phyloP scores from a whole-genome alignment of 2,329 filamentous ascomycete species.

The Monilinia aucupariae region DNA sequence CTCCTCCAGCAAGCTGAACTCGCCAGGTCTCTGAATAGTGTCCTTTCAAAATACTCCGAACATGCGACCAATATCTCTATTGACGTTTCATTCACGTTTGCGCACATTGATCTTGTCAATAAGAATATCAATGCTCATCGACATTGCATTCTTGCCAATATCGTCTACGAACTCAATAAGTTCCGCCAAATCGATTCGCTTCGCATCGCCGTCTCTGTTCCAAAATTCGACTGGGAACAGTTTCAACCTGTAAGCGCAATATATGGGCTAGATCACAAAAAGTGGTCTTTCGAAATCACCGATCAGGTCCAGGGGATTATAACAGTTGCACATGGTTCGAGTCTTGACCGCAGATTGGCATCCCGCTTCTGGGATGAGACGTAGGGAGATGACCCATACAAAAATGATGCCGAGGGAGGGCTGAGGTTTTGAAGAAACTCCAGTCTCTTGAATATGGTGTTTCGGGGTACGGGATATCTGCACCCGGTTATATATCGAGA shows the following conservation, averaged over 20 bases:
- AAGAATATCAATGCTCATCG: conserved; percentile 2
- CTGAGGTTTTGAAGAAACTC: too few species aligned
- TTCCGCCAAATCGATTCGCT: neutral
- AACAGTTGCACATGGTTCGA: too few species aligned
- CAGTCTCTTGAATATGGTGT: too few species aligned
- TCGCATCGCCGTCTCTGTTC: neutral
- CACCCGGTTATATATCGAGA: too few species aligned
- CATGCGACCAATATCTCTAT: neutral
- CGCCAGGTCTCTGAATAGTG: neutral
- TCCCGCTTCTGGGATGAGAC: too few species aligned
- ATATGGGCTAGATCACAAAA: neutral
- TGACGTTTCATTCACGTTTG: neutral
- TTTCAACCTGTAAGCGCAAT: neutral
- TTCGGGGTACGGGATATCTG: too few species aligned
- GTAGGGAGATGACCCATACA: too few species aligned
- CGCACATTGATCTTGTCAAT: neutral
- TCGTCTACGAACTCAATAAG: neutral
- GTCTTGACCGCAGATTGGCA: too few species aligned
- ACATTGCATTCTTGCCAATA: neutral
- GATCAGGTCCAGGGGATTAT: too few species aligned
- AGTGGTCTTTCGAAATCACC: too few species aligned
- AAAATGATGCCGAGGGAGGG: too few species aligned
- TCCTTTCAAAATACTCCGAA: neutral
- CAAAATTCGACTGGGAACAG: neutral
- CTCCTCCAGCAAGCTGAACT: neutral